Conservation (phyloP, 108 stramenopile species). For the Fragilariopsis cylindrus region DNA sequence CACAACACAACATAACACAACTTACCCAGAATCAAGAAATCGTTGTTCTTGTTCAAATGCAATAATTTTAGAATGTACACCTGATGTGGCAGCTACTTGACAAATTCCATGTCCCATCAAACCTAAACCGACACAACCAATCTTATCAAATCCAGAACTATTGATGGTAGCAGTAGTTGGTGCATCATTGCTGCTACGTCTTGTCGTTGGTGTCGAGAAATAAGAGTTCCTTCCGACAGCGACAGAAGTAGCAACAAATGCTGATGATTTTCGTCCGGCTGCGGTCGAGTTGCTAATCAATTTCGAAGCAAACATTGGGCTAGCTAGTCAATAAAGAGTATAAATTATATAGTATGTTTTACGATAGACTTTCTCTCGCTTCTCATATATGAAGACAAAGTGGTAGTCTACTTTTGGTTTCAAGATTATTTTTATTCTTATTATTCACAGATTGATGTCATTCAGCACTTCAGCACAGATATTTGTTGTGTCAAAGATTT, state of each 20-base stretch:
- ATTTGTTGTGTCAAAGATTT: too few relatives aligned
- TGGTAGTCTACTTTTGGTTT: too few relatives aligned
- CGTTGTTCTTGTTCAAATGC: constrained; percentile 77
- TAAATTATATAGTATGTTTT: too few relatives aligned
- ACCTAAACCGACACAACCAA: constrained; percentile 97
- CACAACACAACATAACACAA: not conserved
- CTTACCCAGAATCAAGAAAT: constrained; percentile 69
- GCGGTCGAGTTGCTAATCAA: too few relatives aligned
- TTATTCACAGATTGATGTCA: too few relatives aligned
- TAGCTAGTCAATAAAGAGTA: too few relatives aligned
- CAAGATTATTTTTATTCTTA: too few relatives aligned
- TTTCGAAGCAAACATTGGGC: too few relatives aligned
- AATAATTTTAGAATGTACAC: constrained; percentile 76
- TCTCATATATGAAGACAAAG: too few relatives aligned
- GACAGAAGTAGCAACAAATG: constrained; percentile 44
- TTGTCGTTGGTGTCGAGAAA: constrained; percentile 7
- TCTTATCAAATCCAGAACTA: constrained; percentile 63
- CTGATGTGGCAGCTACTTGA: constrained; percentile 79
- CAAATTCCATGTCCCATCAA: constrained; percentile 99
- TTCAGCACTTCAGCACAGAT: too few relatives aligned
- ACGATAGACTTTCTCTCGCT: too few relatives aligned
- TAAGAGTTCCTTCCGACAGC: not conserved
- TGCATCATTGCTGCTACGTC: not conserved
- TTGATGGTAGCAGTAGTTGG: constrained; percentile 13
- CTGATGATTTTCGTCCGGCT: not conserved